These are phyloP conservation scores for Saccharum hybrid DNA, from an alignment of 202 grass and related monocot genomes.

Conservation along the genomic window DNA sequence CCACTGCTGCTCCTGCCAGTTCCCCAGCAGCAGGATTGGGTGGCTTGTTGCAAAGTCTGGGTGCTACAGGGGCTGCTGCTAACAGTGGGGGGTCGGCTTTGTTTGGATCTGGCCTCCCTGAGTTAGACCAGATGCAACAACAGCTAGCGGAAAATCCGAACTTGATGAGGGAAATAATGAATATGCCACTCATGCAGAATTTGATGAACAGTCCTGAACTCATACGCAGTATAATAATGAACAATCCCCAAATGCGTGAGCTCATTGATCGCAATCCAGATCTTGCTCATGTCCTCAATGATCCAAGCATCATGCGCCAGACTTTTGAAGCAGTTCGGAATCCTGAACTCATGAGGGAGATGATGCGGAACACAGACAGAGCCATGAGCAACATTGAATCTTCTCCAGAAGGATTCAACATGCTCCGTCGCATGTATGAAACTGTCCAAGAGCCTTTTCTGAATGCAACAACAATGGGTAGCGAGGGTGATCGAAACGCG, in stretches of 20 bases:
- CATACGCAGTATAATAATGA: constrained; percentile 88
- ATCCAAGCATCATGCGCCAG: constrained; percentile 78
- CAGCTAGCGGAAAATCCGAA: constrained; percentile 84
- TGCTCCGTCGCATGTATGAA: constrained; percentile 99
- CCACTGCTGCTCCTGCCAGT: constrained; percentile 51
- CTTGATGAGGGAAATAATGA: constrained; percentile 96
- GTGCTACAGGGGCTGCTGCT: constrained; percentile 43
- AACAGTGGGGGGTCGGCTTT: constrained; percentile 48
- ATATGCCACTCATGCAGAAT: constrained; percentile 81
- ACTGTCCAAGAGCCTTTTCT: constrained; percentile 94
- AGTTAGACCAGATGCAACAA: constrained; percentile 67
- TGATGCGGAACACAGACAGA: constrained; percentile 98
- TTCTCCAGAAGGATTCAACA: constrained; percentile 96
- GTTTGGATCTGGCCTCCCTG: constrained; percentile 59
- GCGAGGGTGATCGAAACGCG: constrained; percentile 55
- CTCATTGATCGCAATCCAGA: constrained; percentile 94
- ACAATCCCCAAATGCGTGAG: constrained; percentile 95
- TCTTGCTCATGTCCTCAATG: constrained; percentile 95
- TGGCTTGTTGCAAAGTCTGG: constrained; percentile 63
- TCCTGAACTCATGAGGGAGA: constrained; percentile 96
- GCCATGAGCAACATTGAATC: constrained; percentile 99
- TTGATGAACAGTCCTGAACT: constrained; percentile 89
- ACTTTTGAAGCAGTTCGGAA: constrained; percentile 88
- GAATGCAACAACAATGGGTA: constrained; percentile 88
- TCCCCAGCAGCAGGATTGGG: constrained; percentile 48